Percentiles rank a stretch among this genome's conserved stretches.
These are phyloP conservation scores for Chalaropsis ovoidea DNA, from an alignment of 2,329 filamentous ascomycete species.

Conservation along the genomic window DNA sequence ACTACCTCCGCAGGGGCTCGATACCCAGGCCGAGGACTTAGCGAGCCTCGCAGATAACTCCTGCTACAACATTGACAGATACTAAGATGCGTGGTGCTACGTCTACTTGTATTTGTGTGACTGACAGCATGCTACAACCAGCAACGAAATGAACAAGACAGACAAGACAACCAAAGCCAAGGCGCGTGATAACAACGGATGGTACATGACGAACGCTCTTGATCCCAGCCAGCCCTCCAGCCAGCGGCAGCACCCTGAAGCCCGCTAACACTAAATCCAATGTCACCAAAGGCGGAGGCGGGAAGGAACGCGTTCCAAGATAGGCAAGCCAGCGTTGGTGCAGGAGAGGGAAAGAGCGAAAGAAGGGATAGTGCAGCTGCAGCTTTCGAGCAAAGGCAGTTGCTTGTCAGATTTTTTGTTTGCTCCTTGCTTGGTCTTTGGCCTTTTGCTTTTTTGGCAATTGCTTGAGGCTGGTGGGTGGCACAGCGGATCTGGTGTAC, in stretches of 20 bases:
- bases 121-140: not conserved
- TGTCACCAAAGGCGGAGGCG: not conserved
- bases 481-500: not conserved
- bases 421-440: not conserved
- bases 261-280: not conserved
- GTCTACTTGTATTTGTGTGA: not conserved
- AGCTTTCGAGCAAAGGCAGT: not conserved
- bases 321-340: not conserved
- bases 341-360: not conserved
- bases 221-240: not conserved
- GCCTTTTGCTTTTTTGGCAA: not conserved
- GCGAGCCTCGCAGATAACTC: not conserved
- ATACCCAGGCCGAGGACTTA: not conserved
- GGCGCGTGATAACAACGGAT: not conserved
- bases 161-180: too few relatives aligned
- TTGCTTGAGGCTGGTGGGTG: not conserved
- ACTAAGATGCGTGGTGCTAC: not conserved
- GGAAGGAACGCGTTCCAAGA: constrained; percentile 5
- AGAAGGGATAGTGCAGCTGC: not conserved
- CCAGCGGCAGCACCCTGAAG: not conserved
- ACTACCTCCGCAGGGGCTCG: not conserved
- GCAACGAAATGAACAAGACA: not conserved
- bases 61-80: not conserved
- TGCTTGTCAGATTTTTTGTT: not conserved
- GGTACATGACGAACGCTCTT: not conserved